Evolutionary conservation across 129 eudicot genomes (phyloP).

Genomic region (Flaveria robusta): DNA sequence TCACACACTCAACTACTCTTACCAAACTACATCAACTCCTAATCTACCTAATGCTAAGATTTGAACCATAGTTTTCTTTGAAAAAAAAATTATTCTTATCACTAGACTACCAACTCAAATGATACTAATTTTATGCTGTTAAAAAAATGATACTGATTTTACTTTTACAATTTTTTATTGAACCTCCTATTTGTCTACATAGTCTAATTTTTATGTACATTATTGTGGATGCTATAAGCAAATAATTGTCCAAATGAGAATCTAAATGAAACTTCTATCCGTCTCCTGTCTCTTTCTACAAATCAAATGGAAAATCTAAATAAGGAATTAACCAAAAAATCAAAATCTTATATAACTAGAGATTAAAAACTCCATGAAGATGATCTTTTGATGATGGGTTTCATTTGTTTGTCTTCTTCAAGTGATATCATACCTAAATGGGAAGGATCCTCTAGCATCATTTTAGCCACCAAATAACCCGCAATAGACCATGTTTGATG

Average conservation of each 20-base stretch:
- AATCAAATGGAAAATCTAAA: slow-evolving; percentile 24
- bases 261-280: slow-evolving; percentile 14
- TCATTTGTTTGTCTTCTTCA: slow-evolving; percentile 89
- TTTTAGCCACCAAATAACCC: slow-evolving; percentile 90
- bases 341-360: slow-evolving; percentile 2
- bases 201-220: background rate
- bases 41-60: too few relatives aligned
- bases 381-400: slow-evolving; percentile 67
- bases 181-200: too few relatives aligned
- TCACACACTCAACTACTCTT: too few relatives aligned
- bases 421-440: slow-evolving; percentile 88
- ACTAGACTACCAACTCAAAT: too few relatives aligned
- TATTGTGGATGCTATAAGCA: slow-evolving; percentile 1
- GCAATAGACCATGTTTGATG: slow-evolving; percentile 87
- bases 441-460: slow-evolving; percentile 93
- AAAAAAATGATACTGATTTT: too few relatives aligned
- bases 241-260: slow-evolving; percentile 4
- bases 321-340: background rate
- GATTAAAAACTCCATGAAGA: slow-evolving; percentile 57
- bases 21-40: too few relatives aligned
- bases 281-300: slow-evolving; percentile 33
- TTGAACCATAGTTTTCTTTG: too few relatives aligned
- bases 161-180: too few relatives aligned
- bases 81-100: too few relatives aligned
- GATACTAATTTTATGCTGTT: too few relatives aligned